Base-by-base conservation (phyloP, 1,139 yeast genomes). In the Hyphopichia pseudoburtonii region DNA sequence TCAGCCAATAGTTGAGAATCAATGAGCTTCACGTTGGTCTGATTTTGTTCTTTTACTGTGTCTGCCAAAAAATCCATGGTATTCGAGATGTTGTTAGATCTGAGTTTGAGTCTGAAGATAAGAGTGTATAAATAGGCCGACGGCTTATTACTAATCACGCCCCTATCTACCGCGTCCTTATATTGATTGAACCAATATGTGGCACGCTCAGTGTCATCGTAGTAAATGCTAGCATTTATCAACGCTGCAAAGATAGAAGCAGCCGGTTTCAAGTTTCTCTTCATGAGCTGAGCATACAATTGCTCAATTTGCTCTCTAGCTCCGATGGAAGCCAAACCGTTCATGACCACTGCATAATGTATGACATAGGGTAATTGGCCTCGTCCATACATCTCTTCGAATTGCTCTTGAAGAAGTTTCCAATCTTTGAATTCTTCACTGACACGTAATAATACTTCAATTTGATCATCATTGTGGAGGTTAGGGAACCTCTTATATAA, bases 261-360 rank as follows among this genome's bases (percentile, higher is more conserved):
- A 5, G 69, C 67, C 1, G 88, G 86, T 3, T 44, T 47, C 47
- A 80, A 61, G 0, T 71, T 67, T 40, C 84, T 65, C 39, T 65
- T 59, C 11, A 64, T 39, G 33, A 77, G 57, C 44, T 76, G 80
- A 1, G 66, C 57, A 59, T 70, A 79, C 14, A 86, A 64, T 36
- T 64, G 62, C 28, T 78, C 74, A 10, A 83, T 75, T 42, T 80
- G 73, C 11, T 69, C 69, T 3, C 62, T 54, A 21, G 82, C 79
- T 1, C 88, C 88, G 32, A 77, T 60, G 7, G 60, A 52, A 0
- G 87, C 80, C 42, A 86, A 63, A 0, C 88, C 80, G 37, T 67
- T 62, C 77, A 88, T 78, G 4, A 84, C 80, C 25, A 80, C 71
- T 3, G 78, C 71, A 52, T 85, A 86, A 52, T 85, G 89, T 5